phyloP scores from a whole-genome alignment of 495 filamentous ascomycete species.

The Aspergillus nidulans region DNA sequence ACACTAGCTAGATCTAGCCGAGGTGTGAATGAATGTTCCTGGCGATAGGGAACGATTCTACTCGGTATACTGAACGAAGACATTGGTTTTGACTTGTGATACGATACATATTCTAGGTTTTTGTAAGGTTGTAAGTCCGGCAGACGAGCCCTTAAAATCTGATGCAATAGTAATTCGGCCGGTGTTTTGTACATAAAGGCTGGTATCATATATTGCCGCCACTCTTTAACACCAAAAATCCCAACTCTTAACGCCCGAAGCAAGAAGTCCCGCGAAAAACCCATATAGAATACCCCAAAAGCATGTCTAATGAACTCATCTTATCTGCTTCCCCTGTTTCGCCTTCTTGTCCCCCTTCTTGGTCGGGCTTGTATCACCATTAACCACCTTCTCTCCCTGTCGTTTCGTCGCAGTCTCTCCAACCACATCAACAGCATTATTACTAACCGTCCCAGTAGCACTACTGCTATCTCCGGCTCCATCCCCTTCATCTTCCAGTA shows the following conservation, averaged over 20 bases:
- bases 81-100: constrained; percentile 9
- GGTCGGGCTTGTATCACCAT: constrained; percentile 22
- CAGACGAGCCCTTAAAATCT: neutral
- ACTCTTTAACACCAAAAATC: constrained; percentile 1
- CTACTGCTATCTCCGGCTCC: neutral
- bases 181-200: constrained; percentile 1
- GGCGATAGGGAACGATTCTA: constrained; percentile 9
- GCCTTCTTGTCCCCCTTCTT: constrained; percentile 28
- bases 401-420: constrained; percentile 2
- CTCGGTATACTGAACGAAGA: constrained; percentile 10
- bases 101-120: neutral
- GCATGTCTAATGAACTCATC: constrained; percentile 9
- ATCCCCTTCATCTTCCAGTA: constrained; percentile 41
- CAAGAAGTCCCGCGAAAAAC: neutral
- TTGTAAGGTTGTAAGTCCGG: neutral
- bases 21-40: constrained; percentile 11
- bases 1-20: constrained; percentile 24
- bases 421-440: neutral
- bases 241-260: neutral
- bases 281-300: neutral
- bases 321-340: constrained; percentile 22
- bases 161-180: neutral
- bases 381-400: constrained; percentile 8
- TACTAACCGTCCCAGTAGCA: neutral
- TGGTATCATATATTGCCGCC: constrained; percentile 5